Conservation (phyloP, 257 asterid genomes). For the Rubia yunnanensis region DNA sequence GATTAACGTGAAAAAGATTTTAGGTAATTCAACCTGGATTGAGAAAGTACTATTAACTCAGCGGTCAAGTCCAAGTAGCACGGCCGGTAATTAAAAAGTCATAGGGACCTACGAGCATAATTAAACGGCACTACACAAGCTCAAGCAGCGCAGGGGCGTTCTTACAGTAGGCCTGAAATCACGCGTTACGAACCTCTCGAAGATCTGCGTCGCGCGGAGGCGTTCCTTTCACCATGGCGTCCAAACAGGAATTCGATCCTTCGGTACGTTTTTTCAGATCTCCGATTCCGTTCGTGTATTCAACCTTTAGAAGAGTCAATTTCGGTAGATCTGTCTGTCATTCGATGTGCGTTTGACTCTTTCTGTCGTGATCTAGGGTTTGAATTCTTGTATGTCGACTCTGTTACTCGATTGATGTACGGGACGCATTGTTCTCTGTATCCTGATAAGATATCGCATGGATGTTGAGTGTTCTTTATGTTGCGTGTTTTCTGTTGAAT, state of each 20-base stretch:
- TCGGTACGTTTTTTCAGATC: constrained; percentile 32
- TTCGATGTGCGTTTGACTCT: neutral
- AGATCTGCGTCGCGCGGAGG: neutral
- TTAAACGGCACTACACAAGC: neutral
- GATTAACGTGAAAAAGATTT: too few relatives aligned
- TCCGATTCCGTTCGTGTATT: constrained; percentile 4
- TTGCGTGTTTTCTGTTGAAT: neutral
- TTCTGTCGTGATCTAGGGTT: neutral
- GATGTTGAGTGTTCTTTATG: neutral
- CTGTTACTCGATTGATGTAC: neutral
- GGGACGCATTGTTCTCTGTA: neutral
- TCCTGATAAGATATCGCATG: neutral
- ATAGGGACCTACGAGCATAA: constrained; percentile 17
- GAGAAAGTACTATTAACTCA: neutral
- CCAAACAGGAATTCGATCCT: constrained; percentile 42
- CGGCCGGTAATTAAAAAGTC: neutral
- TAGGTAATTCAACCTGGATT: too few relatives aligned
- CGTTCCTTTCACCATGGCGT: constrained; percentile 23
- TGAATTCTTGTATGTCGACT: neutral
- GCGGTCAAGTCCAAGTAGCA: neutral
- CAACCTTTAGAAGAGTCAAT: neutral
- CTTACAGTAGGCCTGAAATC: constrained; percentile 2
- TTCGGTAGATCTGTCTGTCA: constrained; percentile 25
- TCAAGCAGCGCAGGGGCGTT: neutral
- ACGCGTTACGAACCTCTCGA: neutral